phyloP scores from a whole-genome alignment of 2,329 filamentous ascomycete genomes.

The Aspergillus fructus region DNA sequence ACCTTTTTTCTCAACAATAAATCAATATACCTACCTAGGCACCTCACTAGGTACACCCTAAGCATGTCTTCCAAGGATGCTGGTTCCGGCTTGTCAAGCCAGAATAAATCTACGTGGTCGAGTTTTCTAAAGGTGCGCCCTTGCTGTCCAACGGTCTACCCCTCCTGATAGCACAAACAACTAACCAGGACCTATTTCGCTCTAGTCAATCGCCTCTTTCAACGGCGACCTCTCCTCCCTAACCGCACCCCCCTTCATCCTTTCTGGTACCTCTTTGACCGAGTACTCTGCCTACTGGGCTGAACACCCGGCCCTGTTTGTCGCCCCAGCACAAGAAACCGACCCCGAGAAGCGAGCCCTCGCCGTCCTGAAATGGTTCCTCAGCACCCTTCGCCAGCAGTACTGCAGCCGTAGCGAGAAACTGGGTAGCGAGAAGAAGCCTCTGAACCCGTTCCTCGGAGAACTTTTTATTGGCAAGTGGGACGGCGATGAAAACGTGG shows the following conservation, averaged over 20 bases:
- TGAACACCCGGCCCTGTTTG: constrained; percentile 73
- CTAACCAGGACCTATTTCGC: constrained; percentile 10
- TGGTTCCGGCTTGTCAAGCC: constrained; percentile 39
- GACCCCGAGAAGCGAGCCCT: constrained; percentile 80
- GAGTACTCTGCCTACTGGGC: constrained; percentile 84
- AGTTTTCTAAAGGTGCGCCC: constrained; percentile 47
- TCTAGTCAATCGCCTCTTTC: constrained; percentile 71
- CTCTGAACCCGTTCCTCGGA: constrained; percentile 91
- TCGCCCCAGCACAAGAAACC: constrained; percentile 75
- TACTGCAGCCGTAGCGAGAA: constrained; percentile 74
- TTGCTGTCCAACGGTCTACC: not conserved
- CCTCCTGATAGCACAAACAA: not conserved
- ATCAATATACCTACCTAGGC: not conserved
- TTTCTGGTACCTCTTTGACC: constrained; percentile 73
- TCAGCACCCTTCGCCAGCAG: constrained; percentile 88
- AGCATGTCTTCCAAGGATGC: constrained; percentile 40
- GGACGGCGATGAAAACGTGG: constrained; percentile 68
- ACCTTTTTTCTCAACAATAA: not conserved
- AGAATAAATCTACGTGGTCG: constrained; percentile 48
- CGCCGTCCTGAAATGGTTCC: constrained; percentile 93
- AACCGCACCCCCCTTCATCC: constrained; percentile 79
- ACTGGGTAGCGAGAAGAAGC: constrained; percentile 92
- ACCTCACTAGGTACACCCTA: not conserved
- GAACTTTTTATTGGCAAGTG: constrained; percentile 92
- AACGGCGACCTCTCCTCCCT: constrained; percentile 78